These are phyloP conservation scores for Coemansia sp. DNA, from an alignment of 192 early-diverging fungal genomes.

Conservation along the genomic window DNA sequence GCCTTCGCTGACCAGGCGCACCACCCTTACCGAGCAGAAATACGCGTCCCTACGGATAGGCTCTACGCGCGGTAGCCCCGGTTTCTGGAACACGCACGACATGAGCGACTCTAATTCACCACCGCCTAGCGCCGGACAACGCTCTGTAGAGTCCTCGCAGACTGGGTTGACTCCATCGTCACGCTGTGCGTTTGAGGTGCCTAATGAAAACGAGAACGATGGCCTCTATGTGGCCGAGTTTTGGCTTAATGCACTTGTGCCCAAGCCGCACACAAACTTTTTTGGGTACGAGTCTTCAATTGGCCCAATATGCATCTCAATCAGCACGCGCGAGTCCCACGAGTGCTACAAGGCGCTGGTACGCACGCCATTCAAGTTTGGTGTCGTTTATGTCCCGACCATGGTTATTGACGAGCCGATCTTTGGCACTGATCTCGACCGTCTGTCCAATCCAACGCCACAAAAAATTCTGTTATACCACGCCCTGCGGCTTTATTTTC, in stretches of 20 bases:
- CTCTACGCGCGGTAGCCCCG: conserved; percentile 8
- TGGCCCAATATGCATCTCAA: conserved; percentile 53
- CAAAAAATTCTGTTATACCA: conserved; percentile 54
- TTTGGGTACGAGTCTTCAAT: conserved; percentile 52
- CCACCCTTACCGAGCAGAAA: conserved; percentile 43
- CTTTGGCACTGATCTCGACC: conserved; percentile 51
- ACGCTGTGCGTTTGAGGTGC: conserved; percentile 31
- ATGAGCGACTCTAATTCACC: conserved; percentile 9
- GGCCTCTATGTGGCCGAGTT: conserved; percentile 51
- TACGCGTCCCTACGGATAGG: conserved; percentile 37
- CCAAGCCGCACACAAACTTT: conserved; percentile 56
- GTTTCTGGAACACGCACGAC: not conserved
- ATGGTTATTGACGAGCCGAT: conserved; percentile 48
- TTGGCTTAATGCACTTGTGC: conserved; percentile 55
- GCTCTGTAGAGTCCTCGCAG: conserved; percentile 10
- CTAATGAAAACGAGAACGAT: conserved; percentile 56
- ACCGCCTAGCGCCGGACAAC: conserved; percentile 8
- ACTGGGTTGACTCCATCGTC: conserved; percentile 19
- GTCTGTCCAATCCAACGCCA: conserved; percentile 44
- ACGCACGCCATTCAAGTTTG: conserved; percentile 51
- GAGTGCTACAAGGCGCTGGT: conserved; percentile 55
- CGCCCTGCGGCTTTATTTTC: conserved; percentile 50
- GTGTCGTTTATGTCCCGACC: conserved; percentile 48
- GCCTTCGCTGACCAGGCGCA: conserved; percentile 43
- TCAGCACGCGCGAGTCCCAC: conserved; percentile 52